Evolutionary conservation across 2,329 filamentous ascomycete species (phyloP), one percentile per base, ranked within the genome.

Genomic region (Sporothrix brasiliensis): DNA sequence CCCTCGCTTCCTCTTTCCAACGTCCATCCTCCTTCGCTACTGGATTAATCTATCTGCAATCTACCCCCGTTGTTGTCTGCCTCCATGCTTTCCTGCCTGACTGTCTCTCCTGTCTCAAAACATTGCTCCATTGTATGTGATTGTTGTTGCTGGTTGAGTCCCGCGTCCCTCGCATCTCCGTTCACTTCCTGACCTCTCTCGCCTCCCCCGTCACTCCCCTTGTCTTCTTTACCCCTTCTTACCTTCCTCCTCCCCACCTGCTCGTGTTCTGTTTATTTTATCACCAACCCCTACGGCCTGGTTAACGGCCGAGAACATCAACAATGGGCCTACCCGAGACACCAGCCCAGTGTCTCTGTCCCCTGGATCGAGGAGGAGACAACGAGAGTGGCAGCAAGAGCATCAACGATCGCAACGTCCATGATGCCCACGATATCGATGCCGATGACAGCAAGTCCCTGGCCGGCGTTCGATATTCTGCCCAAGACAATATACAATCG

Each of bases 311-410:
- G 50, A 69, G 24, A 54, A 39, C 27, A 27, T 39, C 52, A 70
- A 14, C 27, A 44, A 74, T 74, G 73, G 70, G 41, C 53, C 11
- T 27, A 65, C 56, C 73, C 68, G 70, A 74, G 67, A 73, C 73
- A 72, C 44, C 69, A 14, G 58, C 58, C 19, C 52, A 69, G 27
- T 73, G 73, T 71, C 72, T 74, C 41, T 74, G 73, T 39, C 73
- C 73, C 41, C 41, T 68, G 54, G 47, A 6, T 39, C 21, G 5
- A 21, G 54, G 21, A 19, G 41, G 27, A 19, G 6, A n/a, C 13
- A 14, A 27, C n/a, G 52, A n/a, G 2, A 9, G 19, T 30, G 14
- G 61, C 24, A 63, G 21, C n/a, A 47, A 19, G 21, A 27, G 27
- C 44, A 50, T 50, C 61, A 65, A 68, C 47, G 52, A 56, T 14